Evolutionary conservation across 768 basidiomycete species (phyloP).

Genomic region (Leccinum disarticulatum): DNA sequence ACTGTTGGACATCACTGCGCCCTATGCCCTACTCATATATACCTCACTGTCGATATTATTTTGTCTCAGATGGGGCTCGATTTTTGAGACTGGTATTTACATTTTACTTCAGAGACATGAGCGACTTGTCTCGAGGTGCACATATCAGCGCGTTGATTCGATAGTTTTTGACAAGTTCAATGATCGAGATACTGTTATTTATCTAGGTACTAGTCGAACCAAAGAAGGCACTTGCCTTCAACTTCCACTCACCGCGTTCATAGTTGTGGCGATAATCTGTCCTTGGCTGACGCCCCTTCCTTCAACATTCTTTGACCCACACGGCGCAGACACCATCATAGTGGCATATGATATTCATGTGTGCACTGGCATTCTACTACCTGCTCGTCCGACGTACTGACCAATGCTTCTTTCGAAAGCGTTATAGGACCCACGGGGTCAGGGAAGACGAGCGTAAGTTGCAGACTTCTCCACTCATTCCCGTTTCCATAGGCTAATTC

Average conservation of each 20-base stretch:
- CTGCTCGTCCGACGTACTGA: not conserved
- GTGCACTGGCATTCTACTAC: not conserved
- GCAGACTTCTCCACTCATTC: not conserved
- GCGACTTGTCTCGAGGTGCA: not conserved
- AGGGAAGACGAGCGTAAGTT: conserved; percentile 6
- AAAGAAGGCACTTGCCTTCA: not conserved
- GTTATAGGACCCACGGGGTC: conserved; percentile 4
- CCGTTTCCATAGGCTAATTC: not conserved
- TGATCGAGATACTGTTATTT: not conserved
- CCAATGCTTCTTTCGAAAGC: not conserved
- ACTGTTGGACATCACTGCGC: not conserved
- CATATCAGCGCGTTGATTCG: too few species aligned
- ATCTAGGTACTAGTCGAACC: not conserved
- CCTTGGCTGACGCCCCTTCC: not conserved
- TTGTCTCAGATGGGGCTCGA: not conserved
- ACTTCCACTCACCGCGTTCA: not conserved
- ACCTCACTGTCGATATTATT: not conserved
- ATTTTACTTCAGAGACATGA: not conserved
- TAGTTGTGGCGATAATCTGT: not conserved
- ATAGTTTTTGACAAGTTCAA: too few species aligned
- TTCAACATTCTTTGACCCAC: not conserved
- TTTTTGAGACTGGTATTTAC: not conserved
- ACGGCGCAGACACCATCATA: not conserved
- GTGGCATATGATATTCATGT: conserved; percentile 5
- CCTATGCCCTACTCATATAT: not conserved